Evolutionary conservation across 2,329 filamentous ascomycete genomes (phyloP).

Genomic region (Dactylellina cionopaga): DNA sequence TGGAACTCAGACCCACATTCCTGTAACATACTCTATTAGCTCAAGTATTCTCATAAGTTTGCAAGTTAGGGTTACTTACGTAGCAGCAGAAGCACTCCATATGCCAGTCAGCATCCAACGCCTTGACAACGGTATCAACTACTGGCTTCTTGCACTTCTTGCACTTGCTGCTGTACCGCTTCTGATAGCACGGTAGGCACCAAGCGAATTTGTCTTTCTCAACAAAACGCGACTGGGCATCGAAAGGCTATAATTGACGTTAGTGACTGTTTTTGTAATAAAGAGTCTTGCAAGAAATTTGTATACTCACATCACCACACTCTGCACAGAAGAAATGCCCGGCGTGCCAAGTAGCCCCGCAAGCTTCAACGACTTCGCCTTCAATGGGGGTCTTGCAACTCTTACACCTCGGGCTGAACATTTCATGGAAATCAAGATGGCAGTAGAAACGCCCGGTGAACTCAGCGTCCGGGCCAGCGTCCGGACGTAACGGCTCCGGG

Average conservation of each 20-base stretch:
- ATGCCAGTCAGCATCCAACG: conserved; percentile 93
- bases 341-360: conserved; percentile 94
- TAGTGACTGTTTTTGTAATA: conserved; percentile 2
- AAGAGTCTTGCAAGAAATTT: background rate
- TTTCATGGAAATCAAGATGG: conserved; percentile 97
- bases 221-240: conserved; percentile 74
- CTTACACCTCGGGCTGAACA: conserved; percentile 91
- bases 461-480: conserved; percentile 26
- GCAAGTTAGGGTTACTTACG: conserved; percentile 58
- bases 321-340: conserved; percentile 99
- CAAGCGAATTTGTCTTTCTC: conserved; percentile 98
- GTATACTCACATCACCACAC: conserved; percentile 77
- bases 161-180: conserved; percentile 89
- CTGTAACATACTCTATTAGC: conserved; percentile 35
- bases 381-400: conserved; percentile 97
- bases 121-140: conserved; percentile 87
- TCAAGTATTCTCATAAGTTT: background rate
- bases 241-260: conserved; percentile 54
- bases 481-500: conserved; percentile 73
- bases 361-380: conserved; percentile 90
- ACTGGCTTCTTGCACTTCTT: conserved; percentile 84
- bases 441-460: conserved; percentile 90
- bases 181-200: conserved; percentile 93
- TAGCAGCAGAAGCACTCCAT: conserved; percentile 87
- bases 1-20: conserved; percentile 55